Conservation (phyloP, 2,329 filamentous ascomycete species). For the Pseudocercospora musae region DNA sequence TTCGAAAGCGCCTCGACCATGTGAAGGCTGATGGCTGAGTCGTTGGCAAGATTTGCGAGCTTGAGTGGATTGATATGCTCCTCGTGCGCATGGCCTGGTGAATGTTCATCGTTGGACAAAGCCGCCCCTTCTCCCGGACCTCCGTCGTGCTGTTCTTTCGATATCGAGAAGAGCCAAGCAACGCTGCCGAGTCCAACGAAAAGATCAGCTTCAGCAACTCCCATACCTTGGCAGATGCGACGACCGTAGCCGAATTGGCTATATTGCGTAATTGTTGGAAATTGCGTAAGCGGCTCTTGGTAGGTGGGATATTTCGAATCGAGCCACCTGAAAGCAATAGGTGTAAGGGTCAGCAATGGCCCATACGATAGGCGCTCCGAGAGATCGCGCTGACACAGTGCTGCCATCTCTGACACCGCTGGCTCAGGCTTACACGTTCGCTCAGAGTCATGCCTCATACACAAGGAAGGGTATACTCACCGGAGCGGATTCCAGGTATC, state of each 20-base stretch:
- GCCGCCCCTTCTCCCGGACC: not conserved
- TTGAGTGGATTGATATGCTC: slow-evolving; percentile 1
- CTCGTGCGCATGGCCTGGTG: not conserved
- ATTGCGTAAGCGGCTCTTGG: slow-evolving; percentile 50
- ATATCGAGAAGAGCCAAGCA: slow-evolving; percentile 46
- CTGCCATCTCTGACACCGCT: too few species aligned
- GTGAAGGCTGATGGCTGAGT: slow-evolving; percentile 19
- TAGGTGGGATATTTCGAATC: slow-evolving; percentile 51
- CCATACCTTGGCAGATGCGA: slow-evolving; percentile 25
- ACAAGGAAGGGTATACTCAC: not conserved
- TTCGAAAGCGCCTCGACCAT: slow-evolving; percentile 1
- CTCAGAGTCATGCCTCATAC: too few species aligned
- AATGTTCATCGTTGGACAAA: not conserved
- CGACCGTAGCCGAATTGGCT: slow-evolving; percentile 55
- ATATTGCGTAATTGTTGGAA: slow-evolving; percentile 53
- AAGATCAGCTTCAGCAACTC: slow-evolving; percentile 32
- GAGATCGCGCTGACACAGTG: too few species aligned
- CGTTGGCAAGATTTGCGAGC: slow-evolving; percentile 11
- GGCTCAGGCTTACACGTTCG: too few species aligned
- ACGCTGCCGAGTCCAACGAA: slow-evolving; percentile 42
- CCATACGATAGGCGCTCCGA: too few species aligned
- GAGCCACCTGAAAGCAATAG: slow-evolving; percentile 39
- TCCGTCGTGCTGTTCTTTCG: not conserved
- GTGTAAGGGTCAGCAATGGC: too few species aligned
- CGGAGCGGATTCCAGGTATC: slow-evolving; percentile 43